phyloP scores from a whole-genome alignment of 163 green algal species.

The Scenedesmus sp. region DNA sequence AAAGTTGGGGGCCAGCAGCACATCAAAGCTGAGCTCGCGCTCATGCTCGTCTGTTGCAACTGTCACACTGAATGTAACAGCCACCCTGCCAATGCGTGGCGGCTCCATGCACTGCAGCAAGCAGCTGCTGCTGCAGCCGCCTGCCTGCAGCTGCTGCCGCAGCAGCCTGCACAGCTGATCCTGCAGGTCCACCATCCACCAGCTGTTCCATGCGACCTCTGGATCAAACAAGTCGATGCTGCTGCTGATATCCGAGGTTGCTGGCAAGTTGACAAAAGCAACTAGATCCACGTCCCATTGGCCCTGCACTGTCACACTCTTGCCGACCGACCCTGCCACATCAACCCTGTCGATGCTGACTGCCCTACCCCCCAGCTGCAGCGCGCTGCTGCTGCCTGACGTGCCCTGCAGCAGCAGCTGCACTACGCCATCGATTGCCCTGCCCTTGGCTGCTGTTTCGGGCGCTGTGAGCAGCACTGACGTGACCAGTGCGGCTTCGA shows the following conservation, averaged over 20 bases:
- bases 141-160: neutral
- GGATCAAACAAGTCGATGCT: neutral
- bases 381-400: neutral
- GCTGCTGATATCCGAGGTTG: neutral
- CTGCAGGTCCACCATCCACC: neutral
- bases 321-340: too few relatives aligned
- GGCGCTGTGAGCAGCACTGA: neutral
- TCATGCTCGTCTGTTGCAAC: neutral
- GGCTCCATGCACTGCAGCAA: neutral
- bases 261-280: neutral
- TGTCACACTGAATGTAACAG: neutral
- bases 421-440: neutral
- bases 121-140: neutral
- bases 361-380: neutral
- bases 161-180: neutral
- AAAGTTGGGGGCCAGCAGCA: slow-evolving; percentile 8
- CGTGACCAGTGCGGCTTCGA: neutral
- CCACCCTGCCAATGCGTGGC: neutral
- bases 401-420: neutral
- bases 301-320: too few relatives aligned
- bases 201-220: neutral
- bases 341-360: neutral
- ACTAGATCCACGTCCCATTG: too few relatives aligned
- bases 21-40: neutral
- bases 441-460: neutral